phyloP scores from a whole-genome alignment of 192 early-diverging fungal genomes.

The Podila minutissima region DNA sequence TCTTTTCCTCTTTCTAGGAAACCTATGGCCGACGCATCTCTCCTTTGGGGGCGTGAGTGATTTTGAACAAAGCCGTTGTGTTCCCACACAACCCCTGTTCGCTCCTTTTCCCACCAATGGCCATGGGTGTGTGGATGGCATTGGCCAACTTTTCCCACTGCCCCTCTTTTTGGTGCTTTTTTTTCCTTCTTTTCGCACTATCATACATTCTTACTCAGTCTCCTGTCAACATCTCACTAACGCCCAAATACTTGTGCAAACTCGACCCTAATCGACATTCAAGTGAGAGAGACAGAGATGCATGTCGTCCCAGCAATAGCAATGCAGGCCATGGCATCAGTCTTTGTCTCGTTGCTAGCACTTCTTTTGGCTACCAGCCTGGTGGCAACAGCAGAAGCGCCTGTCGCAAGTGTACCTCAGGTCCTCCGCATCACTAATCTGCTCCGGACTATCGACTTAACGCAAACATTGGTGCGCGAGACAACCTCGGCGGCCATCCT shows the following conservation, averaged over 20 bases:
- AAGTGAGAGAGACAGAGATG: background rate
- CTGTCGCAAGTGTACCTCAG: constrained; percentile 36
- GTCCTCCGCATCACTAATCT: constrained; percentile 65
- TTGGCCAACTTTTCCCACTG: background rate
- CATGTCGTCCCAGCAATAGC: background rate
- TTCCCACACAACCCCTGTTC: no score
- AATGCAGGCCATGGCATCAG: background rate
- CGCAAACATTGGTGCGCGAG: constrained; percentile 58
- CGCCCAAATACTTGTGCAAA: background rate
- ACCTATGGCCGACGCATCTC: no score
- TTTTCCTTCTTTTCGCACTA: background rate
- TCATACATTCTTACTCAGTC: background rate
- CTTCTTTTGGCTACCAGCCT: background rate
- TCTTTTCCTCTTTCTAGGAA: no score
- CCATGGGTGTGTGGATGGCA: no score
- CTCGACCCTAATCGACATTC: background rate
- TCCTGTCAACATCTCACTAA: background rate
- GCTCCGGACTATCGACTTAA: constrained; percentile 70
- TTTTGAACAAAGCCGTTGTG: no score
- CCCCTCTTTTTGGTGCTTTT: background rate
- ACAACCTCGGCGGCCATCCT: constrained; percentile 50
- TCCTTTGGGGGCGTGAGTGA: no score
- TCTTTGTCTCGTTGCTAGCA: background rate
- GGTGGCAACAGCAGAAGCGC: background rate
- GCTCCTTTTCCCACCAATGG: no score